Percentiles rank a stretch among this genome's conserved stretches.
Evolutionary conservation across 305 asterid genomes (phyloP).

Genomic region (Fraxinus sp.): DNA sequence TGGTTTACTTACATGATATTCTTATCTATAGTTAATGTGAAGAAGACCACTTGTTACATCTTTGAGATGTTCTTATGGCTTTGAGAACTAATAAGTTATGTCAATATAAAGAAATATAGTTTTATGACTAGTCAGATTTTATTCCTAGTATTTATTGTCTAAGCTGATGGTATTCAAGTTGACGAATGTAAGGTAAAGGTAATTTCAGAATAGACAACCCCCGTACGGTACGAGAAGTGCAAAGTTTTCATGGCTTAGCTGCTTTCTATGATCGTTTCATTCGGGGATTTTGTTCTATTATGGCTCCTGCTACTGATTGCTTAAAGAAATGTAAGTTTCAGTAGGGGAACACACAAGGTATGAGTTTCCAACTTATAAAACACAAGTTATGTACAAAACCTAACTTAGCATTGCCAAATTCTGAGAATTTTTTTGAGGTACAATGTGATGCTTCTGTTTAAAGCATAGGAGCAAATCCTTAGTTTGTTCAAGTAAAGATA

Average conservation of each 20-base stretch:
- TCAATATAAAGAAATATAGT: background rate
- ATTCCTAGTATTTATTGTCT: background rate
- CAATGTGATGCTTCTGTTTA: background rate
- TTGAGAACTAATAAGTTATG: background rate
- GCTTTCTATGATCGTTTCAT: background rate
- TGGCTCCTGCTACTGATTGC: background rate
- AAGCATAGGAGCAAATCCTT: too few relatives aligned
- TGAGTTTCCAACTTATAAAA: background rate
- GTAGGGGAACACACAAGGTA: background rate
- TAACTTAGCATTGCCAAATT: background rate
- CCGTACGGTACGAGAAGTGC: background rate
- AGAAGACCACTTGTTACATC: background rate
- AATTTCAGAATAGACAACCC: background rate
- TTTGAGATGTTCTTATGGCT: background rate
- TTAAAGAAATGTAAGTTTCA: background rate
- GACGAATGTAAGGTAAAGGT: background rate
- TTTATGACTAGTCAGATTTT: background rate
- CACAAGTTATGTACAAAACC: background rate
- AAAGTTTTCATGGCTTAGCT: background rate
- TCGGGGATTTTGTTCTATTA: background rate
- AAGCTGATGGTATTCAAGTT: background rate
- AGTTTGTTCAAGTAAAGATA: too few relatives aligned
- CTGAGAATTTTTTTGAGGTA: background rate
- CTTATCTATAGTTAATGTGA: background rate
- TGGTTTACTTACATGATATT: background rate